phyloP scores from a whole-genome alignment of 768 basidiomycete genomes.

The Serendipita vermifera region DNA sequence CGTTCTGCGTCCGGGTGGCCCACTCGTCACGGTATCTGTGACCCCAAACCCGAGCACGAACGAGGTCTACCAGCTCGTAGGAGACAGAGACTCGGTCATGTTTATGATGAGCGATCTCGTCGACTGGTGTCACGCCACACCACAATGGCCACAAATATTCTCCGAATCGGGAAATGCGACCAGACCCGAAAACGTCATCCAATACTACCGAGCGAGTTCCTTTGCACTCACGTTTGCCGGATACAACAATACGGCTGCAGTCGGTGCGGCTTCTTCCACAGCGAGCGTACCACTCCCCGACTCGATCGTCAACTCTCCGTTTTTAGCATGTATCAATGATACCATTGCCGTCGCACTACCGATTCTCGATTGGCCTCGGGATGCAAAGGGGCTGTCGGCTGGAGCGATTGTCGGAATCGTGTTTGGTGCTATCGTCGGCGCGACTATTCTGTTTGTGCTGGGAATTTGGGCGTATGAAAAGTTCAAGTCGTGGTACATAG shows the following conservation, averaged over 20 bases:
- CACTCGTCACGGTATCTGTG: neutral
- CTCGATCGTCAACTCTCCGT: neutral
- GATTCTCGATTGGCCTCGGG: neutral
- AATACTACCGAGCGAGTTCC: conserved; percentile 14
- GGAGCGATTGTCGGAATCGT: neutral
- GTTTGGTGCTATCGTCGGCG: neutral
- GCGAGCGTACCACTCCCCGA: conserved; percentile 7
- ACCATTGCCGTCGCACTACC: neutral
- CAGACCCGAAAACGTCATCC: conserved; percentile 10
- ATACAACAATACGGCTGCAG: conserved; percentile 14
- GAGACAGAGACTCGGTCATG: conserved; percentile 8
- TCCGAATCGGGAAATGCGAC: neutral
- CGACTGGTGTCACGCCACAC: neutral
- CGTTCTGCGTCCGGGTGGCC: conserved; percentile 7
- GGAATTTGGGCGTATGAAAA: no score
- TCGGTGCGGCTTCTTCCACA: neutral
- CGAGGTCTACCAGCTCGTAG: conserved; percentile 8
- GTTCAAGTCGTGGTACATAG: no score
- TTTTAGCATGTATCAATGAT: neutral
- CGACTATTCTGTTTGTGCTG: neutral
- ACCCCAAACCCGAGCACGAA: neutral
- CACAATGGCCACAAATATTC: neutral
- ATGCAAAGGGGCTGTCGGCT: neutral
- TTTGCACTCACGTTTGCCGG: conserved; percentile 12
- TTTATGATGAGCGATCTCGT: conserved; percentile 10